Evolutionary conservation across 2,329 filamentous ascomycete genomes (phyloP).

Genomic region (Trichoderma sp.): DNA sequence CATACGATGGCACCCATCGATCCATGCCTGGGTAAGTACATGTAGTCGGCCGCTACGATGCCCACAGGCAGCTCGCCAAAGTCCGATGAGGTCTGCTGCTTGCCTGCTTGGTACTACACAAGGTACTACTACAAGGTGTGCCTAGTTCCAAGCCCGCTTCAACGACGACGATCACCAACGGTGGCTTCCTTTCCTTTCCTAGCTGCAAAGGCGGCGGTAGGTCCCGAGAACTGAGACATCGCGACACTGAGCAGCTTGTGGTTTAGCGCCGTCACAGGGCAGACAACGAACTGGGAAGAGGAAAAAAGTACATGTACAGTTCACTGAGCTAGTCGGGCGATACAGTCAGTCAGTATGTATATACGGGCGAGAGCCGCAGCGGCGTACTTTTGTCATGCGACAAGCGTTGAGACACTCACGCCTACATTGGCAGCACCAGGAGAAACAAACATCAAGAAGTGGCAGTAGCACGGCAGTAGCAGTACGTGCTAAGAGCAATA

Average conservation of each 20-base stretch:
- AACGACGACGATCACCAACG: background rate
- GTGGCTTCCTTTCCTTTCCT: background rate
- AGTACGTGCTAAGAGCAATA: background rate
- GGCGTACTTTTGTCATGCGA: background rate
- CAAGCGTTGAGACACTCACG: background rate
- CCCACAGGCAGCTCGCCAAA: background rate
- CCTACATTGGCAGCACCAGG: background rate
- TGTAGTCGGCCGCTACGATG: background rate
- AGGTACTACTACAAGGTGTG: no score
- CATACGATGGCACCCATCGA: background rate
- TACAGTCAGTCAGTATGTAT: no score
- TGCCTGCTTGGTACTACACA: background rate
- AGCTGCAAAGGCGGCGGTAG: background rate
- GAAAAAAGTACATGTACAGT: background rate
- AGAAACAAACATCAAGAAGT: background rate
- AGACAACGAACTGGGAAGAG: no score
- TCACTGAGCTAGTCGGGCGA: background rate
- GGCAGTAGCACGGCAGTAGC: background rate
- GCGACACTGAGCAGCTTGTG: constrained; percentile 13
- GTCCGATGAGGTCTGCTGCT: background rate
- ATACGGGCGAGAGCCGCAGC: background rate
- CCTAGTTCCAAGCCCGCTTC: background rate
- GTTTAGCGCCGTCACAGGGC: background rate
- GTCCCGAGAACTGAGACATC: constrained; percentile 23
- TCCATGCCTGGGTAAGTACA: background rate